phyloP scores from a whole-genome alignment of 2,329 filamentous ascomycete genomes.

The Claviceps sp. region DNA sequence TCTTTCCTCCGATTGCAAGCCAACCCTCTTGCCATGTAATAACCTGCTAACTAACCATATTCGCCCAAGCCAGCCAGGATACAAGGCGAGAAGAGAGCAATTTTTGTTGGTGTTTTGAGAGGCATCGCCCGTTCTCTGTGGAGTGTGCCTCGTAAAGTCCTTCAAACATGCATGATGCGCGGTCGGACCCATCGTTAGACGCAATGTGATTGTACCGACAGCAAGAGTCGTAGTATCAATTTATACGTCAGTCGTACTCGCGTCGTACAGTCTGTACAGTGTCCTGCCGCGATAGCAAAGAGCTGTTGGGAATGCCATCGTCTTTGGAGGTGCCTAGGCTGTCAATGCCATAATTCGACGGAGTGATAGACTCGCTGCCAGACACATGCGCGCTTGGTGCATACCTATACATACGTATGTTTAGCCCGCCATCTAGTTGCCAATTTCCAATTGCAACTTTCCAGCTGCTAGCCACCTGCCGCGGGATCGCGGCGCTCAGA shows the following conservation, averaged over 20 bases:
- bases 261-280: not conserved
- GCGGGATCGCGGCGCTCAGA: not conserved
- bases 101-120: slow-evolving; percentile 16
- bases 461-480: slow-evolving; percentile 1
- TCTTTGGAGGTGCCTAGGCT: not conserved
- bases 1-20: not conserved
- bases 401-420: slow-evolving; percentile 3
- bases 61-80: slow-evolving; percentile 45
- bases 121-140: slow-evolving; percentile 12
- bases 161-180: slow-evolving; percentile 9
- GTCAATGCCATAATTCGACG: not conserved
- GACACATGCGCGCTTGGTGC: not conserved
- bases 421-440: not conserved
- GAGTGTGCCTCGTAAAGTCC: slow-evolving; percentile 15
- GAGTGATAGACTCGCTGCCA: not conserved
- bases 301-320: not conserved
- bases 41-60: slow-evolving; percentile 41
- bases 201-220: not conserved
- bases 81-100: slow-evolving; percentile 54
- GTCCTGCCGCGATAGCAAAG: not conserved
- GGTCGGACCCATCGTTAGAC: no score
- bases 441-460: not conserved
- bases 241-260: not conserved
- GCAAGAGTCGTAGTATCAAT: not conserved
- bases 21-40: slow-evolving; percentile 56